A percentile compares a stretch with the other conserved stretches of the same genome.
These are phyloP conservation scores for Sporothrix humicola DNA, from an alignment of 2,329 filamentous ascomycete genomes.

Conservation along the genomic window DNA sequence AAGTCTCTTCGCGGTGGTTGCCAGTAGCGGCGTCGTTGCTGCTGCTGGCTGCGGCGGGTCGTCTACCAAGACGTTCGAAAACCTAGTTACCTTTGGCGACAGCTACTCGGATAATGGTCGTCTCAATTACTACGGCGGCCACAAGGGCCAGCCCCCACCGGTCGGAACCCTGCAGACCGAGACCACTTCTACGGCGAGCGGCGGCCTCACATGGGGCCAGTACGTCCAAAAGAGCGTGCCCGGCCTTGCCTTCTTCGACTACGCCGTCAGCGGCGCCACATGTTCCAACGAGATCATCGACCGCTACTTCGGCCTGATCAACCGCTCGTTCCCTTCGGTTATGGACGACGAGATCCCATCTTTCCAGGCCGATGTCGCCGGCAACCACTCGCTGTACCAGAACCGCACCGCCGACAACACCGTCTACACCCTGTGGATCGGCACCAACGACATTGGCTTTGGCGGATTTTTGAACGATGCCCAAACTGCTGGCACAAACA, in stretches of 20 bases:
- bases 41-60: slow-evolving; percentile 35
- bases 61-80: slow-evolving; percentile 55
- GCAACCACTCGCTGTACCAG: slow-evolving; percentile 51
- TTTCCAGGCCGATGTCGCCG: slow-evolving; percentile 56
- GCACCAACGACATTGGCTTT: slow-evolving; percentile 77
- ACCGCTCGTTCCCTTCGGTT: slow-evolving; percentile 65
- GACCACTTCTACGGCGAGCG: slow-evolving; percentile 62
- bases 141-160: slow-evolving; percentile 66
- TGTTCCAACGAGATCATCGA: slow-evolving; percentile 72
- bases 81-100: slow-evolving; percentile 73
- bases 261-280: slow-evolving; percentile 74
- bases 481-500: slow-evolving; percentile 63
- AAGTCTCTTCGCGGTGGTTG: slow-evolving; percentile 19
- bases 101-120: slow-evolving; percentile 78
- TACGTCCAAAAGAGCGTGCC: slow-evolving; percentile 66
- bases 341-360: slow-evolving; percentile 65
- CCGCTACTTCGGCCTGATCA: slow-evolving; percentile 57
- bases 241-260: slow-evolving; percentile 65
- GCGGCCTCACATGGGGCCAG: slow-evolving; percentile 72
- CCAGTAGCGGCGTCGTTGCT: not conserved
- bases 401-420: slow-evolving; percentile 61
- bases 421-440: slow-evolving; percentile 79
- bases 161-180: slow-evolving; percentile 57
- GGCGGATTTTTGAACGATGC: slow-evolving; percentile 69
- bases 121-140: slow-evolving; percentile 63